A percentile compares a stretch with the other conserved stretches of the same genome.
These are phyloP conservation scores for Candida ipomoeae DNA, from an alignment of 805 yeast genomes.

Conservation along the genomic window DNA sequence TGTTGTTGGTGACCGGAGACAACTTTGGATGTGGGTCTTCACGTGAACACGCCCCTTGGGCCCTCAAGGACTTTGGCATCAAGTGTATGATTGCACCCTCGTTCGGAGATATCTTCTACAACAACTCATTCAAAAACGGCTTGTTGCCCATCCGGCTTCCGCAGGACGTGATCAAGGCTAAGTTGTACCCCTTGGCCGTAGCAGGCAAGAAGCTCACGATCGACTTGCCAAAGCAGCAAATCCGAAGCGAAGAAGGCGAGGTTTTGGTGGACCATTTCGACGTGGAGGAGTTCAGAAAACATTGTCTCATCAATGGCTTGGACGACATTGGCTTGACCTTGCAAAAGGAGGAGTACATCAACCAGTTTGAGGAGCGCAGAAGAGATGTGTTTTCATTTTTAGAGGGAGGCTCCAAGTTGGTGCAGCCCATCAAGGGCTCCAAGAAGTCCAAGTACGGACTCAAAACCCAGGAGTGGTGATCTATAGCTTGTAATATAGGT, in stretches of 20 bases:
- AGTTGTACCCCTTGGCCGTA: conserved; percentile 76
- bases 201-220: conserved; percentile 68
- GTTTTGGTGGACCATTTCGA: conserved; percentile 80
- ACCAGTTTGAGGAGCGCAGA: conserved; percentile 72
- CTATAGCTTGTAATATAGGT: neutral
- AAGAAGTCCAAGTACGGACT: conserved; percentile 66
- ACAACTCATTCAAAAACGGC: conserved; percentile 95
- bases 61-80: conserved; percentile 95
- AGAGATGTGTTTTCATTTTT: conserved; percentile 81
- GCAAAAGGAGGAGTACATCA: conserved; percentile 77
- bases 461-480: conserved; percentile 70
- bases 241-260: conserved; percentile 57
- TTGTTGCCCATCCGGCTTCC: conserved; percentile 89
- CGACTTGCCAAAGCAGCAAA: conserved; percentile 84
- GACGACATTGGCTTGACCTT: conserved; percentile 96
- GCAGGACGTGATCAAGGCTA: conserved; percentile 64
- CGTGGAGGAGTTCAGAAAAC: conserved; percentile 88
- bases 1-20: conserved; percentile 89
- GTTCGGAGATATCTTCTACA: conserved; percentile 96
- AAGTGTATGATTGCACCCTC: conserved; percentile 95
- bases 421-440: conserved; percentile 63
- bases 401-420: conserved; percentile 77
- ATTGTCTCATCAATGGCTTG: conserved; percentile 88
- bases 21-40: conserved; percentile 99
- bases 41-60: conserved; percentile 99